Evolutionary conservation across 1,284 basidiomycete genomes (phyloP).

Genomic region (Flammula alnicola): DNA sequence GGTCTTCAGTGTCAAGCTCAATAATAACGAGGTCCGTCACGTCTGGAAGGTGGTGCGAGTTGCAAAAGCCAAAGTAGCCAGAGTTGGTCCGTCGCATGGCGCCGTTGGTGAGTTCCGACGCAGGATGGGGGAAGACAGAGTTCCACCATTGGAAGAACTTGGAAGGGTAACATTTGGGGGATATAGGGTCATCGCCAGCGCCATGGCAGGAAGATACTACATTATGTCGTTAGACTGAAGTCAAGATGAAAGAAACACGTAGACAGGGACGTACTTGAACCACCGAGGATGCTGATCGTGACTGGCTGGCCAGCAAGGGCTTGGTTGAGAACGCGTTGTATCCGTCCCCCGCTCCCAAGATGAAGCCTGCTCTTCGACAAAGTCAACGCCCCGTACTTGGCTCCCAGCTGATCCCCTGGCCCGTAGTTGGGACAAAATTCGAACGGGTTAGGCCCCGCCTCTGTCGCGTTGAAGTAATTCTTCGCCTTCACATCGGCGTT

Average conservation of each 20-base stretch:
- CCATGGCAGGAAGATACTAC: slow-evolving; percentile 92
- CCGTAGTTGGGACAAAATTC: slow-evolving; percentile 89
- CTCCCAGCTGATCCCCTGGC: slow-evolving; percentile 77
- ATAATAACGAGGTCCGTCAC: slow-evolving; percentile 90
- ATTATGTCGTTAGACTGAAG: slow-evolving; percentile 9
- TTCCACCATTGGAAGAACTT: slow-evolving; percentile 97
- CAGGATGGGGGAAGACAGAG: slow-evolving; percentile 90
- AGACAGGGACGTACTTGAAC: slow-evolving; percentile 71
- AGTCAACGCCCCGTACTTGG: slow-evolving; percentile 77
- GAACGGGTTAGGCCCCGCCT: slow-evolving; percentile 76
- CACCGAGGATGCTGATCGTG: slow-evolving; percentile 90
- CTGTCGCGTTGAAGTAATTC: slow-evolving; percentile 69
- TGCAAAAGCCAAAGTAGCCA: slow-evolving; percentile 93
- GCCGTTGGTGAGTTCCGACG: slow-evolving; percentile 93
- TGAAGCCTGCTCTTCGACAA: slow-evolving; percentile 82
- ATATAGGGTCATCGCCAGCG: slow-evolving; percentile 89
- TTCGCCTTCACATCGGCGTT: slow-evolving; percentile 61
- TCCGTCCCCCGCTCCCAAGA: slow-evolving; percentile 80
- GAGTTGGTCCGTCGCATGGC: slow-evolving; percentile 89
- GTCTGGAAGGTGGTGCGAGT: slow-evolving; percentile 89
- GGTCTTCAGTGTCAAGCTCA: slow-evolving; percentile 90
- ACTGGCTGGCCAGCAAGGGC: slow-evolving; percentile 87
- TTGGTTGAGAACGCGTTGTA: slow-evolving; percentile 84
- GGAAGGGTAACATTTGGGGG: slow-evolving; percentile 86
- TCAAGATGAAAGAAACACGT: slow-evolving; percentile 1